Base-by-base conservation (phyloP, 2,329 filamentous ascomycete genomes). In the Ophiostoma piceae region DNA sequence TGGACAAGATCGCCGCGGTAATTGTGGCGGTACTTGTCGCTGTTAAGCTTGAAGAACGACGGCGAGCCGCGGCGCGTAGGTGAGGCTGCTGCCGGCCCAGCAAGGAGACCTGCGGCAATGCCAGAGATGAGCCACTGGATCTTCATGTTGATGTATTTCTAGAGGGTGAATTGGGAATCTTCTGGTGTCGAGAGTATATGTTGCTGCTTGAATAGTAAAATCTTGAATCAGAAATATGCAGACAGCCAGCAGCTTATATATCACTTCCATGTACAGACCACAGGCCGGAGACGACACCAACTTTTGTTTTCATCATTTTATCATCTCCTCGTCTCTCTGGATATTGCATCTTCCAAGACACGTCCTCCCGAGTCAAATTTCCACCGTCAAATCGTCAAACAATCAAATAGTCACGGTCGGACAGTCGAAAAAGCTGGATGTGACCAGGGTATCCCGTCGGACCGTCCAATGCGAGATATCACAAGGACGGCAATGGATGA, bases 51-150 rank as follows among this genome's bases (percentile, higher is more conserved):
- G 67, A 67, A 35, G 14, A 67, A 39, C 6, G 67, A 67, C 3
- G 57, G 67, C 14, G 37, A 67, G 19, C 39, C 62, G 14, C 64
- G 67, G n/a, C 39, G 69, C 16, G 69, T 54, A 6, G 67, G 67
- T 32, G 70, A 69, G 11, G 70, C 67, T 2, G 32, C 39, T 0
- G 22, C 41, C 19, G 67, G 64, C 14, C 39, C 7, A 35, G 29
- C 32, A n/a, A 35, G 39, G n/a, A 71, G 62, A 39, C 39, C 67
- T 7, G 67, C 29, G 47, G 29, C 62, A 2, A 51, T 14, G 22
- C 64, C 51, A 16, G 69, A 37, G 39, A 64, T 14, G 22, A 70
- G 22, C 60, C 43, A 66, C 60, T 32, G 51, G 1, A 69, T 16
- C 60, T 67, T 69, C 70, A 71, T 71, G 37, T 19, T 60, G 8